A percentile compares a stretch with the other conserved stretches of the same genome.
Evolutionary conservation across 495 filamentous ascomycete genomes (phyloP).

Genomic region (Immersiella caudata): DNA sequence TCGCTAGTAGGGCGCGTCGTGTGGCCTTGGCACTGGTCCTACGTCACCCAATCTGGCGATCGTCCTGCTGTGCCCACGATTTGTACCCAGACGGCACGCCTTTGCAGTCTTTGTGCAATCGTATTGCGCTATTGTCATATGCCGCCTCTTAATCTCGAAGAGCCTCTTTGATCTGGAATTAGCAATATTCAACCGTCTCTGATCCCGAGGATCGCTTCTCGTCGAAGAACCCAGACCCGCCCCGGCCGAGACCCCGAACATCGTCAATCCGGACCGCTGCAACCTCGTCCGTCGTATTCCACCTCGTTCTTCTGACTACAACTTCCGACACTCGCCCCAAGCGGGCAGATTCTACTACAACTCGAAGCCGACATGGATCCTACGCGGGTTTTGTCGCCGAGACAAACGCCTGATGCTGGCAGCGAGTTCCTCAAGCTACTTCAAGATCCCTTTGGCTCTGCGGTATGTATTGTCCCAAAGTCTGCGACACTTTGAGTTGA

Average conservation of each 20-base stretch:
- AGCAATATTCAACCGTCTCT: neutral
- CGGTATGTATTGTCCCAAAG: constrained; percentile 34
- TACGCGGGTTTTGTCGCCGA: constrained; percentile 24
- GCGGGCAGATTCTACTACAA: constrained; percentile 11
- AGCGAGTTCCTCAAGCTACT: constrained; percentile 47
- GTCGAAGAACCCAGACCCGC: neutral
- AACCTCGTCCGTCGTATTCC: constrained; percentile 5
- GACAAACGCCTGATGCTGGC: constrained; percentile 34
- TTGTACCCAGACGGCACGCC: neutral
- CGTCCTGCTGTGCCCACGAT: constrained; percentile 6
- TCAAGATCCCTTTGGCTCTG: constrained; percentile 51
- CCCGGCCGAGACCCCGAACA: neutral
- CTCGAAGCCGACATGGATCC: constrained; percentile 22
- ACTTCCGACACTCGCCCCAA: constrained; percentile 19
- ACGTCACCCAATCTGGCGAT: constrained; percentile 24
- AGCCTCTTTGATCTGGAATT: neutral
- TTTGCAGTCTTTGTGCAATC: constrained; percentile 3
- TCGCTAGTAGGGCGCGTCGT: neutral
- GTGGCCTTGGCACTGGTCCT: constrained; percentile 22
- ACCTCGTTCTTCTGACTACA: constrained; percentile 10
- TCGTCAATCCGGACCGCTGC: neutral
- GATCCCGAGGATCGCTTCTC: neutral
- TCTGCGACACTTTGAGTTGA: neutral
- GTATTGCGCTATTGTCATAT: neutral
- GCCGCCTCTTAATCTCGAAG: neutral